Evolutionary conservation across 192 early-diverging fungal genomes (phyloP), one percentile per base, ranked within the genome.

Genomic region (Gamsiella multidivaricata): DNA sequence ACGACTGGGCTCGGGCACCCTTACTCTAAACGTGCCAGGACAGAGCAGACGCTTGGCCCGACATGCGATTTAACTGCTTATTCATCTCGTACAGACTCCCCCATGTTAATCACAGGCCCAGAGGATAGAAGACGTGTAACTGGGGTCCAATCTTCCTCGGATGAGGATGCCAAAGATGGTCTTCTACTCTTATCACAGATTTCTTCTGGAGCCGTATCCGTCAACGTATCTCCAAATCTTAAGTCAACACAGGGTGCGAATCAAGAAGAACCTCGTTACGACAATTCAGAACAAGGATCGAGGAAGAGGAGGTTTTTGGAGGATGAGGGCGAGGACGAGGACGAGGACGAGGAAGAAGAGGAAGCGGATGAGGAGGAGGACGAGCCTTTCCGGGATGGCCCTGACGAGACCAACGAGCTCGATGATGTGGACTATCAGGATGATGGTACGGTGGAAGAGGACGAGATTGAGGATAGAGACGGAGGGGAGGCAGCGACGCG

Each of bases 81-180:
- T 43, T 31, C 58, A 34, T 28, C 26, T 8, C 34, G 45, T 5
- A 32, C 58, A 15, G 57, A 6, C 43, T 45, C 26, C 6, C 31
- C 46, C 5, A 9, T 15, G 11, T 46, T 39, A 42, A 26, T 26
- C 2, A 22, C 17, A 4, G 23, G 20, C 12, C 14, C 34, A 4
- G 37, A 54, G 10, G 31, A 57, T 49, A n/a, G 45, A 5, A 57
- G 18, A 45, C 29, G 43, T 25, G 47, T 45, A 25, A 51, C 56
- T 12, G 39, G 22, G 22, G 47, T 3, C n/a, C 58, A 46, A 12
- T 51, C 61, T 4, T 36, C 61, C n/a, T 73, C 55, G 0, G 70
- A 73, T 26, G 70, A 73, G 15, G 70, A 73, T 60, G 70, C 70
- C 33, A 73, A 73, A 31, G 70, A 73, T 28, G 70, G 70, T 1